A percentile compares a stretch with the other conserved stretches of the same genome.
These are phyloP conservation scores for Ogataea chonburiensis DNA, from an alignment of 805 yeast genomes.

Conservation along the genomic window DNA sequence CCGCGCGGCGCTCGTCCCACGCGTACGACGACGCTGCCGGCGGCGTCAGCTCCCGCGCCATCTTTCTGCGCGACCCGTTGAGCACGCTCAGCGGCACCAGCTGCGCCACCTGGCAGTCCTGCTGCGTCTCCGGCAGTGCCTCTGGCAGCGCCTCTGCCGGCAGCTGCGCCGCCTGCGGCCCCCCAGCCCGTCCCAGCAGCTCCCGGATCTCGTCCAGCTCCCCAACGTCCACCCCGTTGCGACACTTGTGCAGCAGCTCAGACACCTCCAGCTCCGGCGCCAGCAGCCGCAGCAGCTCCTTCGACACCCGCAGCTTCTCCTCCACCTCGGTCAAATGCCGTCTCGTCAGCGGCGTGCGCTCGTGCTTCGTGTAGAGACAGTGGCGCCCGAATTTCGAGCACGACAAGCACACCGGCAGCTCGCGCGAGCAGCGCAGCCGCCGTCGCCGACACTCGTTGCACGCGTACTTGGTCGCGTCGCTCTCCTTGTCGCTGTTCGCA, in stretches of 20 bases:
- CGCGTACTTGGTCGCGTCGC: slow-evolving; percentile 6
- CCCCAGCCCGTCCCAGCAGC: neutral
- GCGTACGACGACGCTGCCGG: slow-evolving; percentile 4
- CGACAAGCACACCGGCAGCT: slow-evolving; percentile 15
- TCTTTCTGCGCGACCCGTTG: slow-evolving; percentile 1
- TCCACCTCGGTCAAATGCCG: slow-evolving; percentile 19
- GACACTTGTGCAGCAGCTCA: slow-evolving; percentile 5
- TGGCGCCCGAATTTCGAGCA: slow-evolving; percentile 17
- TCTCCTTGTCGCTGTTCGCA: neutral
- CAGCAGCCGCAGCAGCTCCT: slow-evolving; percentile 5
- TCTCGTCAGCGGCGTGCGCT: slow-evolving; percentile 17
- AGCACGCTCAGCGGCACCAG: slow-evolving; percentile 12
- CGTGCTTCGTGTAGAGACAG: slow-evolving; percentile 16
- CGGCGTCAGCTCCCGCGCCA: slow-evolving; percentile 1
- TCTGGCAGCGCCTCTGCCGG: too few species aligned
- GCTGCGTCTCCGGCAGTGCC: slow-evolving; percentile 3
- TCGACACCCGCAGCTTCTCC: slow-evolving; percentile 13
- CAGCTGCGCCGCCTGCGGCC: slow-evolving; percentile 6
- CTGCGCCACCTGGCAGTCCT: slow-evolving; percentile 11
- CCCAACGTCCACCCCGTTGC: slow-evolving; percentile 1
- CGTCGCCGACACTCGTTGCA: slow-evolving; percentile 20
- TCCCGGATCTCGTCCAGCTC: neutral
- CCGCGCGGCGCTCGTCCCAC: slow-evolving; percentile 13
- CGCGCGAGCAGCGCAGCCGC: slow-evolving; percentile 17
- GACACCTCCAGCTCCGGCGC: slow-evolving; percentile 11